Conservation (phyloP, 805 yeast genomes). For the Hanseniaspora nectarophila region DNA sequence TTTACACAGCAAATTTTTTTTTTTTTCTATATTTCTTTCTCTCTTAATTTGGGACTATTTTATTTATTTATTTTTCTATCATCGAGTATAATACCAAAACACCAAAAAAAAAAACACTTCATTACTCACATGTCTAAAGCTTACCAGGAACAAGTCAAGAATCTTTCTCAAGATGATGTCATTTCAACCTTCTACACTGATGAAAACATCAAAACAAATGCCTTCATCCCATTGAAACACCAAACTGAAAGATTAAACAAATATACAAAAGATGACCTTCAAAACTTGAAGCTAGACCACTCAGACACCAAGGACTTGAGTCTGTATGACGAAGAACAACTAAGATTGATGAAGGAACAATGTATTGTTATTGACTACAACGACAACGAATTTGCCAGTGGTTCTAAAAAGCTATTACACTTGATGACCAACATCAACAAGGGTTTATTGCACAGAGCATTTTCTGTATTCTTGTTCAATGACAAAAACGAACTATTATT, state of each 20-base stretch:
- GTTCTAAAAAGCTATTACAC: constrained; percentile 82
- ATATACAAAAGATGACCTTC: constrained; percentile 27
- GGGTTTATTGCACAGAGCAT: constrained; percentile 89
- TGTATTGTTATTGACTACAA: constrained; percentile 86
- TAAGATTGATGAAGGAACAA: constrained; percentile 87
- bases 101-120: neutral
- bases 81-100: too few species aligned
- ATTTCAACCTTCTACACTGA: constrained; percentile 39
- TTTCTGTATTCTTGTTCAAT: constrained; percentile 87
- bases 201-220: constrained; percentile 44
- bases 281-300: constrained; percentile 17
- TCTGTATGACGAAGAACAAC: constrained; percentile 91
- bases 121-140: neutral
- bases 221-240: constrained; percentile 47
- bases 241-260: constrained; percentile 43
- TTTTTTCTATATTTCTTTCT: too few species aligned
- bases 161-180: constrained; percentile 14
- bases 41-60: too few species aligned
- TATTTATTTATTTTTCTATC: too few species aligned
- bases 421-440: constrained; percentile 73
- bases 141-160: constrained; percentile 11
- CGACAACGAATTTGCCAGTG: constrained; percentile 84
- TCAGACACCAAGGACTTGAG: constrained; percentile 34
- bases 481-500: constrained; percentile 61
- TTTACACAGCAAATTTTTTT: too few species aligned